These are phyloP conservation scores for Oryza brachyantha DNA, from an alignment of 176 grass and related monocot species.

Conservation along the genomic window DNA sequence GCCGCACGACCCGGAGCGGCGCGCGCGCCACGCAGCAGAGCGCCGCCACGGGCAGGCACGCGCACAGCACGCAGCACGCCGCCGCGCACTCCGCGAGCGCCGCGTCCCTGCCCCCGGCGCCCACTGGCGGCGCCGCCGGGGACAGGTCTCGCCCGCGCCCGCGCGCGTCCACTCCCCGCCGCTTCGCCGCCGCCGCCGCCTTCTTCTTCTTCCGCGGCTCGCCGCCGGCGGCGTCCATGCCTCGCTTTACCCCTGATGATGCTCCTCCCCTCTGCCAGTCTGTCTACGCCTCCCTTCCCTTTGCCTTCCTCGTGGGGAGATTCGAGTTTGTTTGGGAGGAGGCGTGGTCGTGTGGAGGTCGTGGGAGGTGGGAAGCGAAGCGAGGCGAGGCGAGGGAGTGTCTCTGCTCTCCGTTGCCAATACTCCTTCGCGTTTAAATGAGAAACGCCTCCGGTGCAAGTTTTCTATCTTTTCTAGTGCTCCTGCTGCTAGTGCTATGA, in stretches of 20 bases:
- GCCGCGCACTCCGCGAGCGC: constrained; percentile 62
- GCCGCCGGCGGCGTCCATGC: background rate
- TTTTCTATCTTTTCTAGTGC: background rate
- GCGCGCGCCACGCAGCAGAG: constrained; percentile 58
- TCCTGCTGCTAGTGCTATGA: background rate
- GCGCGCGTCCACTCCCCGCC: background rate
- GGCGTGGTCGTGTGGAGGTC: background rate
- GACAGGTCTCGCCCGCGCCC: background rate
- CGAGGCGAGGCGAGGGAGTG: background rate
- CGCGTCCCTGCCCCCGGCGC: background rate
- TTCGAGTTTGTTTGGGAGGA: background rate
- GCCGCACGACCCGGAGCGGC: constrained; percentile 45
- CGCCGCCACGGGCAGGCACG: constrained; percentile 58
- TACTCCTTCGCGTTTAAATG: constrained; percentile 11
- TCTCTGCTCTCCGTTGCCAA: background rate
- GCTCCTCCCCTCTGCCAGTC: background rate
- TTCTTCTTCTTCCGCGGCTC: constrained; percentile 9
- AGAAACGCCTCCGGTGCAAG: background rate
- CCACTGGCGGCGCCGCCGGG: constrained; percentile 24
- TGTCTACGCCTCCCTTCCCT: background rate
- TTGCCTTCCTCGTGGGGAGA: background rate
- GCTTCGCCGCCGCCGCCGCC: constrained; percentile 4
- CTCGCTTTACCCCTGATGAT: constrained; percentile 6
- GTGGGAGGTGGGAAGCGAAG: no score
- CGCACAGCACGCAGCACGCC: constrained; percentile 60